phyloP scores from a whole-genome alignment of 805 yeast species.

The Saturnispora serradocipensis region DNA sequence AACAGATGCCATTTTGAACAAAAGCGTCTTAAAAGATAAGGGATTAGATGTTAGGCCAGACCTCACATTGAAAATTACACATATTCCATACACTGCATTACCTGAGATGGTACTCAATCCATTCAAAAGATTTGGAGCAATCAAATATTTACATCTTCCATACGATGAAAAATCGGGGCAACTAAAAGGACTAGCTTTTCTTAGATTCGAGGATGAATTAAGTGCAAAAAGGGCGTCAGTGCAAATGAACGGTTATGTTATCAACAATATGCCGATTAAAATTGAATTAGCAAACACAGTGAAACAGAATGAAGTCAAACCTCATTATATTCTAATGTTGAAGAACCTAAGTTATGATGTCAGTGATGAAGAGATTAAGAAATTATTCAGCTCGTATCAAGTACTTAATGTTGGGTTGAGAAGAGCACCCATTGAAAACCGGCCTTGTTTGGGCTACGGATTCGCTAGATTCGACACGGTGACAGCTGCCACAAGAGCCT shows the following conservation, averaged over 20 bases:
- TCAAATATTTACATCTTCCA: slow-evolving; percentile 13
- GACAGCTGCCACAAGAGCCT: slow-evolving; percentile 38
- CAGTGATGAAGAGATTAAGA: slow-evolving; percentile 21
- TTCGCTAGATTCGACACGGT: slow-evolving; percentile 45
- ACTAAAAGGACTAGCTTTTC: slow-evolving; percentile 21
- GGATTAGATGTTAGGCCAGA: not conserved
- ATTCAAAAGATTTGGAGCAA: slow-evolving; percentile 20
- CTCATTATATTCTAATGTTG: slow-evolving; percentile 21
- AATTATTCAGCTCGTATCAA: slow-evolving; percentile 19
- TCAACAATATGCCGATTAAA: slow-evolving; percentile 22
- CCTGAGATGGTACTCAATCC: slow-evolving; percentile 20
- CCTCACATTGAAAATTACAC: slow-evolving; percentile 9
- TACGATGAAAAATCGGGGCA: slow-evolving; percentile 12
- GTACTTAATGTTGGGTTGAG: slow-evolving; percentile 24
- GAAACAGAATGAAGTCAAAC: not conserved
- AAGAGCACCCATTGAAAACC: slow-evolving; percentile 21
- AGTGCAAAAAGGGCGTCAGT: slow-evolving; percentile 20
- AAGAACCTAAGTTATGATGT: slow-evolving; percentile 22
- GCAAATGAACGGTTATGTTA: slow-evolving; percentile 27
- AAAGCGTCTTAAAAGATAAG: not conserved
- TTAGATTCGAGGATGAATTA: slow-evolving; percentile 16
- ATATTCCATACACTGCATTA: slow-evolving; percentile 16
- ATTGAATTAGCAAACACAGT: slow-evolving; percentile 15
- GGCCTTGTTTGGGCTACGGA: slow-evolving; percentile 42
- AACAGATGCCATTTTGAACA: slow-evolving; percentile 1